Conservation (phyloP, 2,329 filamentous ascomycete species). For the Emydomyces testavorans region DNA sequence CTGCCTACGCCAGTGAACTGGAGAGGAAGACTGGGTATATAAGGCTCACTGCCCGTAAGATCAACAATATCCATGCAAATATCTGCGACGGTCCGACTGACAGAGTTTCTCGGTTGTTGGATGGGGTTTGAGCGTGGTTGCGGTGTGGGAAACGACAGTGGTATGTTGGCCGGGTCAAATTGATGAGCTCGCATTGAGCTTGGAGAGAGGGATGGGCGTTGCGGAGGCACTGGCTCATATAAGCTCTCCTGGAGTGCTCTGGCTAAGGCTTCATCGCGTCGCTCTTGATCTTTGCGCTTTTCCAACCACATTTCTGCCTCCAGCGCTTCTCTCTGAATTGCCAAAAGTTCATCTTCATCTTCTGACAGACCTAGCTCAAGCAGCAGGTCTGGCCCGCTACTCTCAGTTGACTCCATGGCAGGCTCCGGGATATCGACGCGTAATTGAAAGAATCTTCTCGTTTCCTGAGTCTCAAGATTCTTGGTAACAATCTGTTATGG, state of each 20-base stretch:
- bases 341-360: slow-evolving; percentile 20
- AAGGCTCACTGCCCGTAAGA: background rate
- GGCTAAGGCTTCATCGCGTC: slow-evolving; percentile 31
- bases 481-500: too few species aligned
- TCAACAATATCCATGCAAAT: background rate
- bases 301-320: slow-evolving; percentile 25
- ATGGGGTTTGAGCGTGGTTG: background rate
- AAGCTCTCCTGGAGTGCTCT: slow-evolving; percentile 27
- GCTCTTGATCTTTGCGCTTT: slow-evolving; percentile 26
- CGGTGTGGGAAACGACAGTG: background rate
- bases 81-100: background rate
- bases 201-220: slow-evolving; percentile 1
- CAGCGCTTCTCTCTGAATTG: slow-evolving; percentile 24
- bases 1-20: background rate
- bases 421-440: too few species aligned
- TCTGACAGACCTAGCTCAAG: slow-evolving; percentile 21
- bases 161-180: background rate
- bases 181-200: background rate
- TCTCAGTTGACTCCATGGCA: background rate
- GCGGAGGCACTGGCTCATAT: slow-evolving; percentile 15
- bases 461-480: too few species aligned
- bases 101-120: background rate
- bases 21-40: background rate
- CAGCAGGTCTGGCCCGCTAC: slow-evolving; percentile 15
- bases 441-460: too few species aligned